Base-by-base conservation (phyloP, 805 yeast genomes). In the Candida dajiaensis region DNA sequence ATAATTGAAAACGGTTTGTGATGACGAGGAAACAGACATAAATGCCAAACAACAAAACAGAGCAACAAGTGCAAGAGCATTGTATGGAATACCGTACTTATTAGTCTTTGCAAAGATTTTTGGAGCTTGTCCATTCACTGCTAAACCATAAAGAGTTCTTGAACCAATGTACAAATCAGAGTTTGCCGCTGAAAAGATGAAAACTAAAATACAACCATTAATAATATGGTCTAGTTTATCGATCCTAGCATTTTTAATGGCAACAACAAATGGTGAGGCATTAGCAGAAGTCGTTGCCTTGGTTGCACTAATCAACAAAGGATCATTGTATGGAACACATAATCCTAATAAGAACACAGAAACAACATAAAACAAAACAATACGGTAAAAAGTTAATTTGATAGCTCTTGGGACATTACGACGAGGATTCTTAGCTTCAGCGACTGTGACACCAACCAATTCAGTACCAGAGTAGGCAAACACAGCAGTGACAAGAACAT, bases 251-350 rank as follows among this genome's bases (percentile, higher is more conserved):
- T 75, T 76, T 51, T 76, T 76, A 58, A 87, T 82, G 41, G 95
- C 96, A 58, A 86, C 81, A 44, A 86, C 90, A 58, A 86, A 87
- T 36, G 96, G 95, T 15, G 94, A 84, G 19, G 92, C 89, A 37
- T 83, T 74, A 3, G 90, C 89, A 38, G 71, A 70, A 2, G 77
- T 66, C n/a, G 66, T 45, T 10, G 68, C 62, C 43, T 79, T 73
- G 16, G 78, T 73, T 15, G 81, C 80, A 45, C 64, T 59, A 42
- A 65, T 36, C 50, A 84, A 70, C 41, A 65, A 54, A 36, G 75
- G 72, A 59, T 80, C 81, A 51, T 70, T 71, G 49, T 77, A 76
- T 33, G 86, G 75, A 47, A 84, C 90, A 61, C 81, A 72, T 78
- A 82, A 72, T 40, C 89, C 88, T 52, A 85, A 67, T 48, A 84